Percentiles rank a stretch among this genome's conserved stretches.
phyloP scores from a whole-genome alignment of 768 basidiomycete genomes.

The Calocera viscosa region DNA sequence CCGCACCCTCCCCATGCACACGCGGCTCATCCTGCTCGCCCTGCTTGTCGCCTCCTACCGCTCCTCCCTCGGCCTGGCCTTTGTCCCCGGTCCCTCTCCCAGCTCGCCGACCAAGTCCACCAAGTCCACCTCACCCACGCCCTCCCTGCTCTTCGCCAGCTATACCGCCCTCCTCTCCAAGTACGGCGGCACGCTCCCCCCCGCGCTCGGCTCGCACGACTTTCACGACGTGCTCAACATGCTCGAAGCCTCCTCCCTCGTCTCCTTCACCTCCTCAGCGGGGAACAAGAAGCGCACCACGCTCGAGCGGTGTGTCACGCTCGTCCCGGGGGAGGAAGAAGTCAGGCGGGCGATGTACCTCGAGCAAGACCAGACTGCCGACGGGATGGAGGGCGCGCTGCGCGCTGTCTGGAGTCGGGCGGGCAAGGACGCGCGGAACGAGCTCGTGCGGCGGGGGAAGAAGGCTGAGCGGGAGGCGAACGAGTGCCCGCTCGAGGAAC shows the following conservation, averaged over 20 bases:
- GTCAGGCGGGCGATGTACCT: constrained; percentile 4
- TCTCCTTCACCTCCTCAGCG: neutral
- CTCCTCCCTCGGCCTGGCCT: neutral
- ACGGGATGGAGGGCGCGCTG: neutral
- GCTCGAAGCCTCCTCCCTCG: constrained; percentile 4
- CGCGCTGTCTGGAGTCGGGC: neutral
- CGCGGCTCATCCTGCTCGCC: neutral
- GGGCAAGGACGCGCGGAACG: neutral
- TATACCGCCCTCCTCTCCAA: neutral
- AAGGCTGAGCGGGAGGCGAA: neutral
- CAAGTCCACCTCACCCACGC: neutral
- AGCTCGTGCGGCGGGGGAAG: neutral
- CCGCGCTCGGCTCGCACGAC: neutral
- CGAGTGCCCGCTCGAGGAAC: constrained; percentile 3
- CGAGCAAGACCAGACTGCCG: neutral
- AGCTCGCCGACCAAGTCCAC: neutral
- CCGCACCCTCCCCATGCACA: constrained; percentile 3
- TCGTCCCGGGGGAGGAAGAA: neutral
- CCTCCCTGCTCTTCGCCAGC: neutral
- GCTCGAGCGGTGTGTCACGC: neutral
- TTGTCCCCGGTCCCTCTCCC: neutral
- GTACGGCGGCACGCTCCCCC: constrained; percentile 3
- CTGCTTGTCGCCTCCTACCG: constrained; percentile 1
- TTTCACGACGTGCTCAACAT: constrained; percentile 4
- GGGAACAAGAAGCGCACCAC: neutral